Base-by-base conservation (phyloP, 2,329 filamentous ascomycete genomes). In the Paraphaeosphaeria minitans region DNA sequence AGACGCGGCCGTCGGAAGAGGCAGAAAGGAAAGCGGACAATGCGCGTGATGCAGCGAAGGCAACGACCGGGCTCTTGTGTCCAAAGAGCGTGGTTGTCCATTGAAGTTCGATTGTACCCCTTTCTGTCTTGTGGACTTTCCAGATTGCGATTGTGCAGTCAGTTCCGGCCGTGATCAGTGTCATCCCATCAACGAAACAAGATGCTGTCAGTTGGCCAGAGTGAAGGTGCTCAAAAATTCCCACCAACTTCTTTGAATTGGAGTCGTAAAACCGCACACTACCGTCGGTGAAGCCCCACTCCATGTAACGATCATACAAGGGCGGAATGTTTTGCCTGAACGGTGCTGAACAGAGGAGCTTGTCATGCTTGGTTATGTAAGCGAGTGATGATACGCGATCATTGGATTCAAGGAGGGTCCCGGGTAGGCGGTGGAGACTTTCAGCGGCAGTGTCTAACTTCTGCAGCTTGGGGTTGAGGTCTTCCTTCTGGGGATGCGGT, bases 271-370 rank as follows among this genome's bases (percentile, higher is more conserved):
- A 98, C 4, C 95, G 89, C 29, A 99, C 85, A 66, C 92, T 96
- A 67, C 91, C 92, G 75, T 99, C 95, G 0, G 92, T 90, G 68
- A 96, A 98, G 1, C 94, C 94, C 94, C 94, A 98, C 78, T 97
- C 93, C 66, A 98, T 85, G 70, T 92, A 97, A 67, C 93, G 93
- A 77, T 98, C 93, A 71, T 92, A 96, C 51, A 82, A 80, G 0
- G 94, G 93, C 0, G 93, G 90, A 13, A 98, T 87, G 69, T 97
- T 95, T 43, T 97, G 83, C 21, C 92, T 86, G 77, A 96, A 92
- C 0, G 93, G 88, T 16, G 91, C 90, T 3, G 92, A 89, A 69
- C 90, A 96, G 3, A 98, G 82, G 4, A 98, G 81, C 14, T 91
- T 88, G 70, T 97, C 93, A 9, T 92, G 83, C 68, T 92, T 95